Evolutionary conservation across 2,329 filamentous ascomycete species (phyloP), one percentile per base, ranked within the genome.

Genomic region (Aspergillus tanneri): DNA sequence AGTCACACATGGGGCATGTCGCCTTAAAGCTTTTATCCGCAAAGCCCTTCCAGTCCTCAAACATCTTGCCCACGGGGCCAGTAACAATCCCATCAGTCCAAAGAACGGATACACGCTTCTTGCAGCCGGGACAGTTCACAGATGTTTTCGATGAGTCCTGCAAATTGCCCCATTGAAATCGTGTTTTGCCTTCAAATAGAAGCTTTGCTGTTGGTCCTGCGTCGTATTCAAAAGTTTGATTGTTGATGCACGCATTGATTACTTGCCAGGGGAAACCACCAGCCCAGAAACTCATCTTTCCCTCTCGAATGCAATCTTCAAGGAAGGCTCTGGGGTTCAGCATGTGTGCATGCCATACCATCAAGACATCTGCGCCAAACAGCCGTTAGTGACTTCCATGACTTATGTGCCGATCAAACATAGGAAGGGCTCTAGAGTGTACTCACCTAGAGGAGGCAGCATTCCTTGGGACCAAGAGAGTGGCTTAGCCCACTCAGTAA

Each of bases 291-390:
- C 80, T 64, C 22, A 78, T 71, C 47, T 75, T 72, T 0, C 80
- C 81, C 22, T 74, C 68, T 6, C 86, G 77, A 46, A 90, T 72
- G 59, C 83, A 84, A 62, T 92, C 88, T 59, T 91, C 86, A 3
- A 90, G 77, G 61, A 84, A 91, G n/a, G 73, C 74, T 32, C 85
- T 76, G 0, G 88, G 88, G 57, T 90, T 91, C 3, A 92, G 79
- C 81, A 88, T 85, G 60, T 88, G 87, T 0, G 86, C 74, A 65
- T 92, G 88, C 84, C 85, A 88, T 0, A 91, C 83, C 85, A 91
- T 87, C 16, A 90, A 68, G 0, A 91, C 81, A 68, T 91, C 87
- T 76, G 38, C 66, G 28, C 57, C 58, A 38, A 27, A 27, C 21
- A 52, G 23, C 24, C 10, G 19, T 52, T 10, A 25, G 40, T 50